Evolutionary conservation across 352 stramenopile genomes (phyloP).

Genomic region (Aphanomyces stellatus): DNA sequence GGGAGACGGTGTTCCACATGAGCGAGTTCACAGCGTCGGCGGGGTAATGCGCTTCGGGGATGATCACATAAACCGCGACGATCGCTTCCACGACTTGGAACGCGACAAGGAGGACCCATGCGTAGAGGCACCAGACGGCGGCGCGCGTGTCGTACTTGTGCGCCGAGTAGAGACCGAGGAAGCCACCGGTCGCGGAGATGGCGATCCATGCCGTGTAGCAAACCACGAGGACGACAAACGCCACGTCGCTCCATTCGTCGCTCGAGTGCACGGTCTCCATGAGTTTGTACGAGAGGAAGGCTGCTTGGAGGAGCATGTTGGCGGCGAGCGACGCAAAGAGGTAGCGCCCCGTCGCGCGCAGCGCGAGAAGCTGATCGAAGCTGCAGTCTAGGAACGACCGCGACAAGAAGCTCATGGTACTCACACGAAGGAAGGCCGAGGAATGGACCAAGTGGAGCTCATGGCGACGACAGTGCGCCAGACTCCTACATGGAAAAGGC

Average conservation of each 20-base stretch:
- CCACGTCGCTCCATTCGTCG: neutral
- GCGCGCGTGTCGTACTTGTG: neutral
- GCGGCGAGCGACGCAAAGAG: slow-evolving; percentile 16
- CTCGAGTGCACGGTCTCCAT: neutral
- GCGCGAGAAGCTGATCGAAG: slow-evolving; percentile 12
- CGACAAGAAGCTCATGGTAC: neutral
- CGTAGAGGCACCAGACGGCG: neutral
- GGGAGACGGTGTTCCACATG: neutral
- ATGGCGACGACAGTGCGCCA: too few relatives aligned
- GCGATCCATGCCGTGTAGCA: slow-evolving; percentile 15
- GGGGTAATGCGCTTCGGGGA: neutral
- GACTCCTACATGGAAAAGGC: too few relatives aligned
- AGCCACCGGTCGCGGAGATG: neutral
- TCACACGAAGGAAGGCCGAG: neutral
- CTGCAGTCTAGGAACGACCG: neutral
- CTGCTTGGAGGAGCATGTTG: slow-evolving; percentile 19
- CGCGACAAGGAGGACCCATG: slow-evolving; percentile 1
- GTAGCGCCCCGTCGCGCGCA: slow-evolving; percentile 1
- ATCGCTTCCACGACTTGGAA: slow-evolving; percentile 17
- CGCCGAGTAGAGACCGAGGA: slow-evolving; percentile 16
- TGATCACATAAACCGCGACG: neutral
- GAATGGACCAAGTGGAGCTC: too few relatives aligned
- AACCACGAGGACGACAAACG: neutral
- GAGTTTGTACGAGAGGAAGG: slow-evolving; percentile 16
- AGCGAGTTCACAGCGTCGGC: neutral